Evolutionary conservation across 495 filamentous ascomycete species (phyloP), one percentile per base, ranked within the genome.

Genomic region (Penicillium robsamsonii): DNA sequence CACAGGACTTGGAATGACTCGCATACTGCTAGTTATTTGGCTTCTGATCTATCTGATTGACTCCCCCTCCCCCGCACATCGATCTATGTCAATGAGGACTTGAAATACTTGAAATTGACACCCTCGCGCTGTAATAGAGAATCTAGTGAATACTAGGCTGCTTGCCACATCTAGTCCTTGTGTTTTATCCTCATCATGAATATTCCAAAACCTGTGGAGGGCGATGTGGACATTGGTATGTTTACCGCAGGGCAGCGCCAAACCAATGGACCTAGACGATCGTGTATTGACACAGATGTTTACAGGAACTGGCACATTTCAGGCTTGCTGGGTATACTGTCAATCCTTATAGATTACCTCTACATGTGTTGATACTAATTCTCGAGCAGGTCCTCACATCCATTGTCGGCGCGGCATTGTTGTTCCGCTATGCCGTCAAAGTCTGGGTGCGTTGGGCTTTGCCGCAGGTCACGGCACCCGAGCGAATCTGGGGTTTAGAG

Each of bases 361-460:
- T 10, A 22, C 24, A 12, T 15, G 45, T 44, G 22, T 35, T 44
- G 38, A 25, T 35, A 25, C 53, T 60, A 41, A 57, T 35, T 1
- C 3, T 51, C 22, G 2, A 50, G 11, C 45, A 74, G 71, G 65
- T 58, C 17, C 59, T 74, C 11, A 72, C 71, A 4, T 57, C 50
- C 10, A 45, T 74, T 24, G 71, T 70, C 7, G 64, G 64, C 4
- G 25, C 67, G 2, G 60, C 68, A 8, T 56, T 74, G 17, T 35
- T 70, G 2, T 73, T 73, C 33, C 60, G 69, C n/a, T 72, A 66
- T 58, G 50, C 44, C 1, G 55, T 73, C 49, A 75, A 75, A 53
- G 35, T 62, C 20, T 75, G 72, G 72, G 60, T 71, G 11, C 65
- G 69, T 3, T 75, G 67, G 59, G 58, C 63, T 9, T 43, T 75